Evolutionary conservation across 495 filamentous ascomycete genomes (phyloP).

Genomic region (Daldinia decipiens): DNA sequence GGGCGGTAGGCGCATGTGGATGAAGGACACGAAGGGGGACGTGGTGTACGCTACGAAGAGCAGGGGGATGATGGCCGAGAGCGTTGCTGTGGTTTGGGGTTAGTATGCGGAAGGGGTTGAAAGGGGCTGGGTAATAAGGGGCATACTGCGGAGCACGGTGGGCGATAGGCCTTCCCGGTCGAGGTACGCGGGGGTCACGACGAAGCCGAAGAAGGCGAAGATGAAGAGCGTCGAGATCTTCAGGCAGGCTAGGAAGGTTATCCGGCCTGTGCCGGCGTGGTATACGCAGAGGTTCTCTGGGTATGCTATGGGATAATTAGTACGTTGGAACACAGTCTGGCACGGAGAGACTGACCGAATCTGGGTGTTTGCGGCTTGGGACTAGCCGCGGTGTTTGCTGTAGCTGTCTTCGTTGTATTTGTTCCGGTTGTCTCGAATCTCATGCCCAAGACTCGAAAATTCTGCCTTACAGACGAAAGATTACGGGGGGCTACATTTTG

Average conservation of each 20-base stretch:
- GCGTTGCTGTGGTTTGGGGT: conserved; percentile 57
- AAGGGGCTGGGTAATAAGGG: background rate
- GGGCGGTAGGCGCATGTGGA: conserved; percentile 74
- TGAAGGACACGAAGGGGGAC: conserved; percentile 75
- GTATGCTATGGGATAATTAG: conserved; percentile 39
- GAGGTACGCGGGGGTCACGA: conserved; percentile 69
- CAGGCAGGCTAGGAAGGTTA: conserved; percentile 71
- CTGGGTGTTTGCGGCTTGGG: conserved; percentile 14
- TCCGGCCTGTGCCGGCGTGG: conserved; percentile 73
- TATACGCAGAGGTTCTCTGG: conserved; percentile 75
- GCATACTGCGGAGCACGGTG: conserved; percentile 40
- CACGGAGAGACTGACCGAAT: conserved; percentile 16
- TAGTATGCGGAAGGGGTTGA: background rate
- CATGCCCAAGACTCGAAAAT: conserved; percentile 7
- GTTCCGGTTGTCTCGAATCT: conserved; percentile 34
- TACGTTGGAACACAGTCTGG: background rate
- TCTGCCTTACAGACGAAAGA: conserved; percentile 5
- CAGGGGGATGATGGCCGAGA: conserved; percentile 71
- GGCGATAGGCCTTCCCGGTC: conserved; percentile 52
- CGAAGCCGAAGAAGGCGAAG: conserved; percentile 68
- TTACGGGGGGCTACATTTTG: conserved; percentile 3
- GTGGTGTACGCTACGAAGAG: conserved; percentile 71
- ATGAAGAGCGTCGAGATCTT: conserved; percentile 78
- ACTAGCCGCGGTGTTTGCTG: conserved; percentile 7
- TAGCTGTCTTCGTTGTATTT: background rate